phyloP scores from a whole-genome alignment of 2,329 filamentous ascomycete species.

The Hymenoscyphus occultus region DNA sequence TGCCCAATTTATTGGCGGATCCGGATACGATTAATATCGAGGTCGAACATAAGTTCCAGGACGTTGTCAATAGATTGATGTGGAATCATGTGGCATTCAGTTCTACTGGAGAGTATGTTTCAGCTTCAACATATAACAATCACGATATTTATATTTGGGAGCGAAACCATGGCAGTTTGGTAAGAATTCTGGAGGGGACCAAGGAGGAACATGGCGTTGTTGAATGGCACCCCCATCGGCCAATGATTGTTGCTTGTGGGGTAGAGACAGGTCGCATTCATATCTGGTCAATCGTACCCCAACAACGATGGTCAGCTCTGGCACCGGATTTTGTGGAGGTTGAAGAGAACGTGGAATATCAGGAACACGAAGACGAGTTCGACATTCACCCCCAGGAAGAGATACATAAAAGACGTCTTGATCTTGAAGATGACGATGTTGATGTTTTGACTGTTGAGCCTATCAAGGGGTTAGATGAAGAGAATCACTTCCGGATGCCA shows the following conservation, averaged over 20 bases:
- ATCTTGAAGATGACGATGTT: slow-evolving; percentile 89
- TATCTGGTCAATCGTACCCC: slow-evolving; percentile 92
- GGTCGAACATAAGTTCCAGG: slow-evolving; percentile 96
- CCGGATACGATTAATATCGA: slow-evolving; percentile 84
- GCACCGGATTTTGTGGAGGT: slow-evolving; percentile 97
- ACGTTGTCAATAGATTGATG: slow-evolving; percentile 88
- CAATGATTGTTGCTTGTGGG: slow-evolving; percentile 85
- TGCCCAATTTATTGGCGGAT: slow-evolving; percentile 75
- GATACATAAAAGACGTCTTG: slow-evolving; percentile 83
- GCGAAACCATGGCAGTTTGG: slow-evolving; percentile 84
- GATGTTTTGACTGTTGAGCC: slow-evolving; percentile 80
- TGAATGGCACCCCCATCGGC: slow-evolving; percentile 91
- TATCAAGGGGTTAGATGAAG: slow-evolving; percentile 55
- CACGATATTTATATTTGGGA: slow-evolving; percentile 99
- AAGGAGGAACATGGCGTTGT: slow-evolving; percentile 96
- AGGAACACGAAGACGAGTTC: slow-evolving; percentile 94
- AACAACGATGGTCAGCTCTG: slow-evolving; percentile 94
- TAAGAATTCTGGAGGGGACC: slow-evolving; percentile 94
- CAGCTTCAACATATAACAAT: slow-evolving; percentile 96
- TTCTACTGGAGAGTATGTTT: slow-evolving; percentile 90
- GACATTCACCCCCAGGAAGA: slow-evolving; percentile 96
- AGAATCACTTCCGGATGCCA: slow-evolving; percentile 78
- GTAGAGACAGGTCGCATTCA: slow-evolving; percentile 91
- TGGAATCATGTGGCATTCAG: slow-evolving; percentile 99
- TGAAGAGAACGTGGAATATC: slow-evolving; percentile 96